Conservation (phyloP, 2,329 filamentous ascomycete species). For the Pyricularia sp. region DNA sequence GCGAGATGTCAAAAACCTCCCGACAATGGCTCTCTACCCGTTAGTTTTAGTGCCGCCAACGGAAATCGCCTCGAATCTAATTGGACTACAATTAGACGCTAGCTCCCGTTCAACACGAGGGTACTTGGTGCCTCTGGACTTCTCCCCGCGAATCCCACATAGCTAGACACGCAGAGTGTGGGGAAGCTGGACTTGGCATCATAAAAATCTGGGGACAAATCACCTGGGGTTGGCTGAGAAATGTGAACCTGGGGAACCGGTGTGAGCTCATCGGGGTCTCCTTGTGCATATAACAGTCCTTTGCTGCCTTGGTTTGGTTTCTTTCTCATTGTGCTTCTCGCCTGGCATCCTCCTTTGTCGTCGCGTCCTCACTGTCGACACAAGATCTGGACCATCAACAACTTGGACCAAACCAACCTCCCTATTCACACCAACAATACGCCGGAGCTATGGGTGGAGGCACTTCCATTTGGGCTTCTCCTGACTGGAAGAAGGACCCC, state of each 20-base stretch:
- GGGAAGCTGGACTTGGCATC: not conserved
- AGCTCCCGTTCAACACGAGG: not conserved
- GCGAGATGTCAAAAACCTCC: not conserved
- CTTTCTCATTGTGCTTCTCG: not conserved
- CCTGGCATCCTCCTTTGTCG: not conserved
- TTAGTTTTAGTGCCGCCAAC: not conserved
- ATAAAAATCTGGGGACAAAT: not conserved
- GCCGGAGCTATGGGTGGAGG: not conserved
- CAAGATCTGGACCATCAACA: not conserved
- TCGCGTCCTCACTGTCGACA: not conserved
- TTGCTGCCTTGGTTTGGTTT: not conserved
- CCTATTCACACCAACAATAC: not conserved
- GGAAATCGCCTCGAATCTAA: not conserved
- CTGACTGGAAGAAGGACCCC: conserved; percentile 3
- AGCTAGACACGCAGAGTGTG: not conserved
- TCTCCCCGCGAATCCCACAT: not conserved
- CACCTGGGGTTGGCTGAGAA: not conserved
- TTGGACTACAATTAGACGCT: not conserved
- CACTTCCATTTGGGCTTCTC: conserved; percentile 1
- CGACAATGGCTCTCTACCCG: not conserved
- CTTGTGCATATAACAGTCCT: not conserved
- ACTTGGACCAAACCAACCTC: not conserved
- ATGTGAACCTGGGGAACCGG: not conserved
- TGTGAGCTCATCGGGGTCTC: not conserved
- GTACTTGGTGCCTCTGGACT: not conserved